Base-by-base conservation (phyloP, 169 alveolate species). In the Ichthyophthirius multifiliis region DNA sequence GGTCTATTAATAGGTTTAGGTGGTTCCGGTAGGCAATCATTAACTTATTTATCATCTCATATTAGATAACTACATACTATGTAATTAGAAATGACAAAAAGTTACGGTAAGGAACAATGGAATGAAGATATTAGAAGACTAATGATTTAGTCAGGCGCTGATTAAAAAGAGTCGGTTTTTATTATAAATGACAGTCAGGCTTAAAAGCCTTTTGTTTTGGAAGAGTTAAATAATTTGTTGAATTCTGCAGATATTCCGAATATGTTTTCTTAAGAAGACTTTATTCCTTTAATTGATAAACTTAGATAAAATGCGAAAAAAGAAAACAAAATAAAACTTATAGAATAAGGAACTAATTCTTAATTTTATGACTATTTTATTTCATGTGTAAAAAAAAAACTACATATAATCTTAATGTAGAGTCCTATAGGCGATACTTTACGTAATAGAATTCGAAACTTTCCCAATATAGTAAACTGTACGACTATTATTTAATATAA, bases 191-290 rank as follows among this genome's bases (percentile, higher is more conserved):
- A 94, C 77, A 87, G 91, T 41, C 89, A 94, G 75, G 85, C 91
- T 31, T 63, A 84, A 23, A 83, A 90, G 47, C 92, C 92, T 2
- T 85, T 88, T 10, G 84, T 91, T 86, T 77, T 94, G 12, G 90
- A 86, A 83, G 95, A 91, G 47, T 74, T 94, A 5, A 90, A 94
- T 78, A 89, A 90, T 48, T 74, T 94, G 30, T 82, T 94, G 20
- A 92, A 93, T 76, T 86, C 94, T 44, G 98, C 96, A 27, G 98
- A 92, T 64, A 90, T 93, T n/a, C 92, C 92, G 45, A 75, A 84
- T 71, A 55, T 94, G 10, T 89, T 86, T 76, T 79, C 88, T 64
- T 85, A 75, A 79, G 92, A 85, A 78, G 95, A 90, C 43, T 86
- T 89, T 32, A 84, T 89, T 30, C 78, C 89, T 6, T 37, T 63